Evolutionary conservation across 2,329 filamentous ascomycete species (phyloP), one percentile per base, ranked within the genome.

Genomic region (Boeremia exigua): DNA sequence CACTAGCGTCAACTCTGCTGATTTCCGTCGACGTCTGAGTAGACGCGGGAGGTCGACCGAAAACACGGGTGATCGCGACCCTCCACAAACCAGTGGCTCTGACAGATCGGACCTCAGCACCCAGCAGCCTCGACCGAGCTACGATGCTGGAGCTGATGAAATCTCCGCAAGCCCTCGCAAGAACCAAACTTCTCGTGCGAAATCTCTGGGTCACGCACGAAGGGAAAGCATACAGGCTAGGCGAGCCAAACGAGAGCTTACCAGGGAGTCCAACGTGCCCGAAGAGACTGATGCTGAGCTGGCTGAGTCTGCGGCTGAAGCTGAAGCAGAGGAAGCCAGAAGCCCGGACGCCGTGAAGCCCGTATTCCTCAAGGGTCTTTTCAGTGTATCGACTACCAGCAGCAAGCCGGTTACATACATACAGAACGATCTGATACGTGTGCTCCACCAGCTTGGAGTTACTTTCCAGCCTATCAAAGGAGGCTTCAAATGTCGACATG

Each of bases 351-450:
- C 94, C 58, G 88, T 94, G 48, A 97, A 96, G 74, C 95, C 95
- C 0, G 95, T 98, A 3, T 98, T 90, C 74, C 84, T 99, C 54
- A 99, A 98, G 77, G 95, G 95, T 4, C 82, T 99, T 15, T 98
- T 99, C 79, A 98, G 94, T 68, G 95, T 98, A 49, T 96, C 92
- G 4, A 99, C 95, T 0, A 99, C 95, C 6, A 97, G 92, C 54
- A 95, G 88, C 70, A 96, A 96, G 72, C 91, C 94, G 1, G 85
- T 98, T 10, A 81, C 87, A 1, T 87, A 92, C 56, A 99, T 99
- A 60, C 87, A 94, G 34, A 81, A 87, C 6, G 95, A 99, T 71
- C 91, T 99, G 65, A 96, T 96, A 70, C 85, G 94, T 45, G 95
- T 98, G 2, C 79, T 99, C 48, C 89, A 88, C 63, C 88, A 94